Conservation (phyloP, 2,329 filamentous ascomycete species). For the Fusarium temperatum region DNA sequence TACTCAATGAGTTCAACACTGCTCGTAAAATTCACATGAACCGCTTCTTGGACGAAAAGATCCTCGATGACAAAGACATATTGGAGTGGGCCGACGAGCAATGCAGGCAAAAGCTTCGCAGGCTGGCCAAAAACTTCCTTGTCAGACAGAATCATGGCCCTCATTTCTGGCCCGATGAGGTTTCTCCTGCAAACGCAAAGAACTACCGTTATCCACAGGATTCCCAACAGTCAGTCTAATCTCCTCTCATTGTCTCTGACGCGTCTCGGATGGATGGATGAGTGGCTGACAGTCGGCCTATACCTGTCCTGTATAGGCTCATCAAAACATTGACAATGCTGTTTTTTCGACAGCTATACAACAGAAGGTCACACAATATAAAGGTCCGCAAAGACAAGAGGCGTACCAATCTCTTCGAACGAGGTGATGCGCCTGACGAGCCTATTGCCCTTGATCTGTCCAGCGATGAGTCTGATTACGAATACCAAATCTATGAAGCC, state of each 20-base stretch:
- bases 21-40: background rate
- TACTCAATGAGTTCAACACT: background rate
- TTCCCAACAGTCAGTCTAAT: background rate
- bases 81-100: background rate
- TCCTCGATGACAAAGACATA: background rate
- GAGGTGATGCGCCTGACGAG: background rate
- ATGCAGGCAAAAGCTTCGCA: background rate
- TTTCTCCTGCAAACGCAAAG: background rate
- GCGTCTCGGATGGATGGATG: background rate
- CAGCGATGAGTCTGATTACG: background rate
- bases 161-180: slow-evolving; percentile 14
- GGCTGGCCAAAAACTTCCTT: slow-evolving; percentile 7
- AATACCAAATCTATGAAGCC: background rate
- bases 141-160: background rate
- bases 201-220: background rate
- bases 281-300: background rate
- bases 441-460: background rate
- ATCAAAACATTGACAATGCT: background rate
- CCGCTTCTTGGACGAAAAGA: background rate
- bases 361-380: background rate
- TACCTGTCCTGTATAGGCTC: background rate
- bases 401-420: background rate
- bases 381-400: background rate
- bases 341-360: background rate
- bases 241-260: background rate